phyloP scores from a whole-genome alignment of 352 stramenopile genomes.

The Globisporangium takayamanum region DNA sequence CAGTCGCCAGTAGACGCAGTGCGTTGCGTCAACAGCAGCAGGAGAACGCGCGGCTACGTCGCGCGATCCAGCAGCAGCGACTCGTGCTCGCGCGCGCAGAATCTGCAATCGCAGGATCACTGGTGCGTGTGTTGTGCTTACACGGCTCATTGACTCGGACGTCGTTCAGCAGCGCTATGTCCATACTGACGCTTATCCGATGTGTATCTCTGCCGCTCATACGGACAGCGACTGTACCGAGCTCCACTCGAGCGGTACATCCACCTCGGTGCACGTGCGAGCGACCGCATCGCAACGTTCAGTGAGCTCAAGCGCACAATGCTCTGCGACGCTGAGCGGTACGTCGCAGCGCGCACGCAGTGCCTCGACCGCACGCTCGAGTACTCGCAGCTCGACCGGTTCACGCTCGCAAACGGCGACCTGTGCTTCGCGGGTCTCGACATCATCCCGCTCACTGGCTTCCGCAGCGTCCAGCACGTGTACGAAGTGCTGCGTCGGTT shows the following conservation, averaged over 20 bases:
- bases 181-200: not conserved
- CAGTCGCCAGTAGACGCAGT: not conserved
- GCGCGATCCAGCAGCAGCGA: not conserved
- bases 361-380: slow-evolving; percentile 22
- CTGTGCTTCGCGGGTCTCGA: slow-evolving; percentile 21
- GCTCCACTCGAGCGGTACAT: slow-evolving; percentile 1
- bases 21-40: not conserved
- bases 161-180: not conserved
- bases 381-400: slow-evolving; percentile 25
- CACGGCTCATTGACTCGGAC: not conserved
- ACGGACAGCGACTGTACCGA: not conserved
- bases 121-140: not conserved
- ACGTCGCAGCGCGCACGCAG: slow-evolving; percentile 3
- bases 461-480: slow-evolving; percentile 4
- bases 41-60: not conserved
- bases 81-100: not conserved
- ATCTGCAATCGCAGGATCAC: not conserved
- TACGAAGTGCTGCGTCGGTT: slow-evolving; percentile 5
- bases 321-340: slow-evolving; percentile 2
- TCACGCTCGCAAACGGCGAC: slow-evolving; percentile 20
- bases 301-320: slow-evolving; percentile 1
- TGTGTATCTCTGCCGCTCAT: not conserved
- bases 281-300: slow-evolving; percentile 1
- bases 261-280: not conserved
- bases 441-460: slow-evolving; percentile 3